Conservation (phyloP, 768 basidiomycete species). For the Hypholoma fasciculare region DNA sequence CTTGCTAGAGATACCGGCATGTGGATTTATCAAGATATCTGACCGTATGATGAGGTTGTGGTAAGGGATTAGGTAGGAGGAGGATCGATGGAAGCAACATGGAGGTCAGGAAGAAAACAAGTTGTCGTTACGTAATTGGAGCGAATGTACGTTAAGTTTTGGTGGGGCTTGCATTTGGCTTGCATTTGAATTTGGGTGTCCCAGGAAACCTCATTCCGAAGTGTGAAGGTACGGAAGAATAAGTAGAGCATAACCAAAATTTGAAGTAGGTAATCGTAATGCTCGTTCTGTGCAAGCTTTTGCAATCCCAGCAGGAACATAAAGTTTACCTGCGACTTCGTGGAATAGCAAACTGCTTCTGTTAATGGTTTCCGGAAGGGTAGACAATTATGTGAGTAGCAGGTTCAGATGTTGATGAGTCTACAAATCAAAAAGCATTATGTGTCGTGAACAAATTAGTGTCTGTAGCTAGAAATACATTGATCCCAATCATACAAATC, state of each 20-base stretch:
- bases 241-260: no score
- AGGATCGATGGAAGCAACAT: conserved; percentile 7
- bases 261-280: no score
- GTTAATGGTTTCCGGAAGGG: not conserved
- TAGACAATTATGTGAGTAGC: not conserved
- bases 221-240: no score
- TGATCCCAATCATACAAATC: conserved; percentile 1
- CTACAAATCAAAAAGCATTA: not conserved
- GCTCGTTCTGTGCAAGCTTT: no score
- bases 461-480: conserved; percentile 18
- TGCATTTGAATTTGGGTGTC: no score
- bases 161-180: no score
- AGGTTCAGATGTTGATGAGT: not conserved
- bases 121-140: conserved; percentile 9
- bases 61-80: not conserved
- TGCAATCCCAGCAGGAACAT: no score
- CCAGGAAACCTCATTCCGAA: no score
- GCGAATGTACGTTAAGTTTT: no score
- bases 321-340: no score
- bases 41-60: not conserved
- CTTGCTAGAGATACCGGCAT: not conserved
- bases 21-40: not conserved
- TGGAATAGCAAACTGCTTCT: no score
- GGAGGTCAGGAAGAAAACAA: conserved; percentile 10
- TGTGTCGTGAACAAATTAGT: not conserved